Base-by-base conservation (phyloP, 768 basidiomycete genomes). In the Leccinum sublutescens region DNA sequence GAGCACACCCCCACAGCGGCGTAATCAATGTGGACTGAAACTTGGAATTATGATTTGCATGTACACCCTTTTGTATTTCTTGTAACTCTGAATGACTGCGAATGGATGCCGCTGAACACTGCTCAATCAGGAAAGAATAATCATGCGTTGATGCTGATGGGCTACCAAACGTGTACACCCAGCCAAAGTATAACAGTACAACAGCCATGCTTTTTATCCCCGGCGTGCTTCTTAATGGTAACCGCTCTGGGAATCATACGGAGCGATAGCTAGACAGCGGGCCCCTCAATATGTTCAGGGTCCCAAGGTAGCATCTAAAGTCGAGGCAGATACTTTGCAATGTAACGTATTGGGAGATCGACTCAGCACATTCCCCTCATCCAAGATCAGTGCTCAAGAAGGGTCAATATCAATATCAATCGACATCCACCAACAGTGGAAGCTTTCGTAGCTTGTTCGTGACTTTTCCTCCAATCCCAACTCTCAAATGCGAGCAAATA, bases 1-100 rank as follows among this genome's bases (percentile, higher is more conserved):
- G 71, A 73, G 47, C 73, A 74, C 52, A 61, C 63, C 21, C 70
- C 64, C 5, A 52, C 56, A 0, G 72, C 58, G 31, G 59, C n/a
- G 5, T 72, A 51, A 61, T 21, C 14, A 6, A 17, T 4, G 25
- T 12, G 7, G 2, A n/a, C 12, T 9, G 11, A 40, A 7, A 14
- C 21, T 8, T 38, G 2, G 33, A 58, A 23, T 36, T 34, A n/a
- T 47, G 43, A 4, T 15, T 27, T n/a, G 2, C 12, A 4, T 31
- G 5, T 40, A 45, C 23, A 4, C 40, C 6, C 31, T 55, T 49
- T 49, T 5, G 2, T 14, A 27, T 51, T 17, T 47, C 11, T 23
- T 45, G 27, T 6, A 7, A 48, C 12, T 19, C 27, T 34, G n/a
- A n/a, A 14, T 10, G 47, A 40, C 40, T 40, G 17, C n/a, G 40